Percentiles rank a stretch among this genome's conserved stretches.
phyloP scores from a whole-genome alignment of 148 eudicot genomes.

The Silene uniflora region DNA sequence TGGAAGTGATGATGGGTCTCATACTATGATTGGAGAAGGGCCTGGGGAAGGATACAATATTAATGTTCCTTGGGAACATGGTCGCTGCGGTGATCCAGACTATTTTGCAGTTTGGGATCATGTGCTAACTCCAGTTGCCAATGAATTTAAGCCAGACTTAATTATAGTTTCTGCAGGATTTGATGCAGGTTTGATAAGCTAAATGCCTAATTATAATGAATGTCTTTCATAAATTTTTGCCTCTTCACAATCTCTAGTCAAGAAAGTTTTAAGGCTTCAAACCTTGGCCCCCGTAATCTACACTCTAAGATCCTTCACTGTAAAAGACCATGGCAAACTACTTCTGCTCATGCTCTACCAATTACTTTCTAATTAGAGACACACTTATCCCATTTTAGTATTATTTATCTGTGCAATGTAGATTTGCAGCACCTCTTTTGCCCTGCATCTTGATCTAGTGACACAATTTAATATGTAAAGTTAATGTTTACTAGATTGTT shows the following conservation, averaged over 20 bases:
- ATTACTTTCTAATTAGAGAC: not conserved
- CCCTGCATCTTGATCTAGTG: not conserved
- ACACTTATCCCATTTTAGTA: not conserved
- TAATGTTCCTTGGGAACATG: constrained; percentile 96
- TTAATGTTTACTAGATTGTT: not conserved
- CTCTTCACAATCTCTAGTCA: not conserved
- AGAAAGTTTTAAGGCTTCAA: too few species aligned
- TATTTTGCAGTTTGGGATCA: constrained; percentile 95
- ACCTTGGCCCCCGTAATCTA: too few species aligned
- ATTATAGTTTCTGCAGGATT: constrained; percentile 91
- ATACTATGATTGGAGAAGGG: constrained; percentile 85
- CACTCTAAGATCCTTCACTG: too few species aligned
- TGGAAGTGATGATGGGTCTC: constrained; percentile 74
- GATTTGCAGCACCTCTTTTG: not conserved
- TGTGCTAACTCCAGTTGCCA: constrained; percentile 82
- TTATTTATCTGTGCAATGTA: not conserved
- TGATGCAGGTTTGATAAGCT: constrained; percentile 75
- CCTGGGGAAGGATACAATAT: constrained; percentile 85
- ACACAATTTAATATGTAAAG: not conserved
- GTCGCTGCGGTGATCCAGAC: constrained; percentile 89
- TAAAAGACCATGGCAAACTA: not conserved
- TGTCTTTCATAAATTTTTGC: not conserved
- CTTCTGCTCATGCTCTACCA: not conserved
- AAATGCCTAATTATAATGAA: not conserved
- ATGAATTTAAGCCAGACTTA: constrained; percentile 87